Base-by-base conservation (phyloP, 1,139 yeast genomes). In the Wickerhamiella infanticola region DNA sequence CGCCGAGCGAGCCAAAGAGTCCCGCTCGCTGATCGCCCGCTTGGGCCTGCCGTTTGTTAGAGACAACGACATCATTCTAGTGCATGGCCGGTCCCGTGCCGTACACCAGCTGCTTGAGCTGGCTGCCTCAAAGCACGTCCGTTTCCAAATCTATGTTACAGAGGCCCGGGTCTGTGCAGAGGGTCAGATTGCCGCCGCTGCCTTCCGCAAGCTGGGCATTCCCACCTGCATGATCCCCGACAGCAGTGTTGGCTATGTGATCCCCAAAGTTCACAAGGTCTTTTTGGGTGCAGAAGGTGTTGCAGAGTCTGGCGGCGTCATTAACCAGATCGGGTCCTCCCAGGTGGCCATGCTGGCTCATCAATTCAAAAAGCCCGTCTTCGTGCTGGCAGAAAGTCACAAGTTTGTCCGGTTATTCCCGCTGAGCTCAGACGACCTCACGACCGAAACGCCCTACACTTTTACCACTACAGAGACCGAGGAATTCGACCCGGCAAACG, bases 261-360 rank as follows among this genome's bases (percentile, higher is more conserved):
- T 93, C 51, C 93, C 85, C 62, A 81, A 81, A 61, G 88, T 88
- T 11, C 95, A 88, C 65, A 88, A 90, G 64, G 82, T 93, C 6
- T 74, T 93, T 53, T 93, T 90, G 52, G 99, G 99, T 47, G 98
- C 98, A 1, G 98, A 90, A 64, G 99, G 99, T 52, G 98, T 90
- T 4, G 95, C 95, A 3, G 99, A 90, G 68, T 81, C 94, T 62
- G 99, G 99, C 48, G 99, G 99, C 37, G 86, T 93, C 45, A 88
- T 90, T 55, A 90, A 90, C 63, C 93, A 88, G 59, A 82, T 93
- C 53, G 99, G 99, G 3, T 79, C 95, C 1, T 90, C 85, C 63
- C 96, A 93, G 58, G 81, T 90, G 45, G 96, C 97, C 26, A 93
- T 94, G 46, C 67, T 93, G 52, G 96, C 98, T 4, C 81, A 83